Percentiles rank a stretch among this genome's conserved stretches.
Evolutionary conservation across 1,284 basidiomycete genomes (phyloP).

Genomic region (Xerocomus amazonicus): DNA sequence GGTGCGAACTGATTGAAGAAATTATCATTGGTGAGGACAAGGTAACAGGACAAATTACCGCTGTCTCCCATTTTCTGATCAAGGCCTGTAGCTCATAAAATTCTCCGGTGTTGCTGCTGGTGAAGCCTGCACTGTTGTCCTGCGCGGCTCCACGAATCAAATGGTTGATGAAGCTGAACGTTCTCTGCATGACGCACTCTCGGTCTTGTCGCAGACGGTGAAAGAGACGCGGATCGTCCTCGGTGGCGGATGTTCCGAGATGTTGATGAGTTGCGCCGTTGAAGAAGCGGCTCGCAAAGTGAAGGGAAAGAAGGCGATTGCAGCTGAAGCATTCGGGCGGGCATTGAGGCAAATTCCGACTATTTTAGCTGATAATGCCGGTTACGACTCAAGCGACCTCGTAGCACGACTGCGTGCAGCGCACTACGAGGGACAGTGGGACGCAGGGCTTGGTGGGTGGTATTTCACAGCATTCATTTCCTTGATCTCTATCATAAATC

Average conservation of each 20-base stretch:
- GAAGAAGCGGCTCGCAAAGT: conserved; percentile 86
- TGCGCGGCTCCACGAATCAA: conserved; percentile 94
- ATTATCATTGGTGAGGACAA: conserved; percentile 99
- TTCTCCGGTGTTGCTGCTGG: conserved; percentile 98
- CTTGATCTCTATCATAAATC: neutral
- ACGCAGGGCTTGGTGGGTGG: conserved; percentile 77
- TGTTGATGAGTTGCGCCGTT: conserved; percentile 94
- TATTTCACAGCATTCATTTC: neutral
- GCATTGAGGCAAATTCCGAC: conserved; percentile 95
- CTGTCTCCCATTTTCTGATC: neutral
- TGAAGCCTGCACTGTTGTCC: conserved; percentile 97
- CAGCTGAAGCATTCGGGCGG: conserved; percentile 86
- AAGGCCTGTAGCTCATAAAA: conserved; percentile 78
- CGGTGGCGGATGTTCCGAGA: conserved; percentile 97
- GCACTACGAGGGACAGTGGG: conserved; percentile 85
- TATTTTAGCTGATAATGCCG: conserved; percentile 97
- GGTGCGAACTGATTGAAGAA: conserved; percentile 95
- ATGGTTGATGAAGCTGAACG: conserved; percentile 99
- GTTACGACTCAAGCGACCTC: conserved; percentile 95
- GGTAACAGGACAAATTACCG: conserved; percentile 40
- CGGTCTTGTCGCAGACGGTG: conserved; percentile 95
- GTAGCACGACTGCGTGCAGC: conserved; percentile 89
- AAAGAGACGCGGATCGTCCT: conserved; percentile 94
- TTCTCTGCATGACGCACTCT: conserved; percentile 95
- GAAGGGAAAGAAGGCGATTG: conserved; percentile 94